These are phyloP conservation scores for Nakazawaea sp. DNA, from an alignment of 805 yeast species.

Conservation along the genomic window DNA sequence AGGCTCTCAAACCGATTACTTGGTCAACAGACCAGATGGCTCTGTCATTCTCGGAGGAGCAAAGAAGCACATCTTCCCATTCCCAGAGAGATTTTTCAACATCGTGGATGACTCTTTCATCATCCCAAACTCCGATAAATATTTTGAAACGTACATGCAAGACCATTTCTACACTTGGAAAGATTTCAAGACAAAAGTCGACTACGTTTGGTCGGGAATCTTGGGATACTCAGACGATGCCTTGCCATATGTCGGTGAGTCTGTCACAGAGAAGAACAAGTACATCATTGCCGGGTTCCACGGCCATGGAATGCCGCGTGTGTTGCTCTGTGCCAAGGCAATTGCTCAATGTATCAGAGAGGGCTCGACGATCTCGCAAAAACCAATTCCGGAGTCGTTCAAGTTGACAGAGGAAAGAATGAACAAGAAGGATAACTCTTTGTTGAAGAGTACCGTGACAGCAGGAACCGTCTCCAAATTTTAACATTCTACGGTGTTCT, in stretches of 20 bases:
- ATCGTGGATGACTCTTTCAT: slow-evolving; percentile 28
- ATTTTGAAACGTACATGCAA: slow-evolving; percentile 24
- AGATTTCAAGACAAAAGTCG: slow-evolving; percentile 17
- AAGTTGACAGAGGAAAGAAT: slow-evolving; percentile 17
- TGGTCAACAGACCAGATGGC: slow-evolving; percentile 29
- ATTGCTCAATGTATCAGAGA: slow-evolving; percentile 21
- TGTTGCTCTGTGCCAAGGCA: slow-evolving; percentile 32
- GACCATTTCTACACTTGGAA: slow-evolving; percentile 27
- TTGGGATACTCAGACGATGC: slow-evolving; percentile 36
- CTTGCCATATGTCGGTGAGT: slow-evolving; percentile 36
- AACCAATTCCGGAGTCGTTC: slow-evolving; percentile 16
- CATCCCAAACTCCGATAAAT: slow-evolving; percentile 17
- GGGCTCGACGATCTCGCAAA: slow-evolving; percentile 1
- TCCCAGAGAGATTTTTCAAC: slow-evolving; percentile 20
- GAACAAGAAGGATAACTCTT: slow-evolving; percentile 11
- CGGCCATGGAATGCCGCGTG: slow-evolving; percentile 48
- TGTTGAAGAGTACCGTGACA: too few relatives aligned
- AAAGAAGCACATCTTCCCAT: slow-evolving; percentile 17
- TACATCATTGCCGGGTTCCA: slow-evolving; percentile 40
- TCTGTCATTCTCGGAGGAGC: slow-evolving; percentile 25
- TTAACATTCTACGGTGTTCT: too few relatives aligned
- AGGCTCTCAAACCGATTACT: slow-evolving; percentile 24
- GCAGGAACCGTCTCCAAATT: too few relatives aligned
- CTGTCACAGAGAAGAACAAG: slow-evolving; percentile 21
- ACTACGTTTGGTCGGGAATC: slow-evolving; percentile 38